Percentiles rank a stretch among this genome's conserved stretches.
Evolutionary conservation across 2,329 filamentous ascomycete genomes (phyloP).

Genomic region (Penicillium digitatum): DNA sequence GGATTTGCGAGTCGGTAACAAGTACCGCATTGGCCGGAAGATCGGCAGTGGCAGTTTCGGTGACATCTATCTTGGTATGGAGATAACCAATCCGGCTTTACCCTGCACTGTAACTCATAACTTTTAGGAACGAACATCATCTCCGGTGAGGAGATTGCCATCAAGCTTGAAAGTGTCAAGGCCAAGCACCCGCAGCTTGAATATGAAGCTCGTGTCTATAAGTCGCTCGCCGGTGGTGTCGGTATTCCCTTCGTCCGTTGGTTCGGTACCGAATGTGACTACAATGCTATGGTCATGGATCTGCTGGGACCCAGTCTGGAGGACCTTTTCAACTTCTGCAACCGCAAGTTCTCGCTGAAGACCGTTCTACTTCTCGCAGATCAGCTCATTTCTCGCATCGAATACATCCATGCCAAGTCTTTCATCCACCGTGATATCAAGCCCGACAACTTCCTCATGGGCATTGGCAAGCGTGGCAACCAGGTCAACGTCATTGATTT

Average conservation of each 20-base stretch:
- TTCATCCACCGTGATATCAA: slow-evolving; percentile 99
- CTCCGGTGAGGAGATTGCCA: slow-evolving; percentile 97
- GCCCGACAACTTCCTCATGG: slow-evolving; percentile 99
- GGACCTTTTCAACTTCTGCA: slow-evolving; percentile 99
- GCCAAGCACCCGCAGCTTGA: slow-evolving; percentile 98
- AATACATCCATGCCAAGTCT: slow-evolving; percentile 99
- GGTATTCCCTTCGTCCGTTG: slow-evolving; percentile 98
- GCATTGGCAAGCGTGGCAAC: slow-evolving; percentile 97
- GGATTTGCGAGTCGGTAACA: slow-evolving; percentile 99
- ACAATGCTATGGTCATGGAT: slow-evolving; percentile 99
- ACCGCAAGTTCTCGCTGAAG: slow-evolving; percentile 99
- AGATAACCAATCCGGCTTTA: not conserved
- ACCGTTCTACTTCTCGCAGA: slow-evolving; percentile 94
- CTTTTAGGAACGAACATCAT: slow-evolving; percentile 93
- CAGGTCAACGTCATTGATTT: slow-evolving; percentile 99
- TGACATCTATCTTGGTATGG: slow-evolving; percentile 85
- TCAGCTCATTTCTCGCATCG: slow-evolving; percentile 97
- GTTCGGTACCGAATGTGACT: slow-evolving; percentile 99
- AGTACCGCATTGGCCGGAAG: slow-evolving; percentile 99
- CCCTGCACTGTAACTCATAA: slow-evolving; percentile 10
- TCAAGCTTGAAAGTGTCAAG: slow-evolving; percentile 99
- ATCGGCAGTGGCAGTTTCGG: slow-evolving; percentile 97
- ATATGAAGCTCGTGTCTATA: slow-evolving; percentile 91
- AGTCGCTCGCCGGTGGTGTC: slow-evolving; percentile 86
- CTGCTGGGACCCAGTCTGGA: slow-evolving; percentile 92